Percentiles rank a stretch among this genome's conserved stretches.
Conservation (phyloP, 208 protist species). For the Blastocrithidia nonstop region DNA sequence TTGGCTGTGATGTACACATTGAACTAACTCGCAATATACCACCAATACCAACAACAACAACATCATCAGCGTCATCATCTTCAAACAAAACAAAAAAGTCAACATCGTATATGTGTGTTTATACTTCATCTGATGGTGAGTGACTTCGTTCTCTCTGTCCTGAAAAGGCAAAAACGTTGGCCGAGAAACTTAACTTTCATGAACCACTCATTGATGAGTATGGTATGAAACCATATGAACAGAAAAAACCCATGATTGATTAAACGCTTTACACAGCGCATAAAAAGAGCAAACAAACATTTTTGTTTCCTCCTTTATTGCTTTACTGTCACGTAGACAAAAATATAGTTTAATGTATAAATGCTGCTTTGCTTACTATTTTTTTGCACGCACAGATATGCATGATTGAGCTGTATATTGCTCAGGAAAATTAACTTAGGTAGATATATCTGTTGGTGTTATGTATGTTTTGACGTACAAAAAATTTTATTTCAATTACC, state of each 20-base stretch:
- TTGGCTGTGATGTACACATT: constrained; percentile 70
- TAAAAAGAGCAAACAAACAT: background rate
- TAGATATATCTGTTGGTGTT: too few relatives aligned
- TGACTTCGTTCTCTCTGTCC: constrained; percentile 43
- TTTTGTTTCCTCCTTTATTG: background rate
- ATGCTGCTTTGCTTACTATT: too few relatives aligned
- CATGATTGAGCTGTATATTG: too few relatives aligned
- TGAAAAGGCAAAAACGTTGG: constrained; percentile 35
- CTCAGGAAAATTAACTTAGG: too few relatives aligned
- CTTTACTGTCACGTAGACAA: too few relatives aligned
- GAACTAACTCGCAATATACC: constrained; percentile 38
- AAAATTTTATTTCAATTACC: background rate
- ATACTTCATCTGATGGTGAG: constrained; percentile 25
- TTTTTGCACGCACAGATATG: too few relatives aligned
- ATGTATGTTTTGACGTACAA: background rate
- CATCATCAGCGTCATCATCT: background rate
- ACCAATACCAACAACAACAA: background rate
- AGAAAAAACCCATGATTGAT: background rate
- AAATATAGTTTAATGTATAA: too few relatives aligned
- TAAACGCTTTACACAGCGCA: background rate
- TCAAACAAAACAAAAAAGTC: background rate
- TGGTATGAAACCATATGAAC: constrained; percentile 24
- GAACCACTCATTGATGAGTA: constrained; percentile 46
- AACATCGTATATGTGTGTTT: constrained; percentile 36
- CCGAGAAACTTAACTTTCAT: constrained; percentile 51